Conservation (phyloP, 2,329 filamentous ascomycete genomes). For the Phialophora verrucosa region DNA sequence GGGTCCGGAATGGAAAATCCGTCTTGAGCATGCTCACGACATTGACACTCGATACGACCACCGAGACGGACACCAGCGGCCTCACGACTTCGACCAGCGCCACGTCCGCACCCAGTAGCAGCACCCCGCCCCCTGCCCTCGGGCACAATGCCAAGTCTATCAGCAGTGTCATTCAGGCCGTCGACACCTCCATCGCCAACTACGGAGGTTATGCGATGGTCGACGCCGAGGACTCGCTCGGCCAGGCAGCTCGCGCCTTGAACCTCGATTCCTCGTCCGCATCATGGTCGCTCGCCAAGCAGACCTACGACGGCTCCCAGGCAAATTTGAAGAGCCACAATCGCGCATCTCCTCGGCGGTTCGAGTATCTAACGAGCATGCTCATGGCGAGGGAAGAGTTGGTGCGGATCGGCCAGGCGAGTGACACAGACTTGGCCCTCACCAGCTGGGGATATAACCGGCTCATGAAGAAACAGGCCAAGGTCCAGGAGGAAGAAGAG, state of each 20-base stretch:
- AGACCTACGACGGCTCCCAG: background rate
- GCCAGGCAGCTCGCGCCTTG: too few relatives aligned
- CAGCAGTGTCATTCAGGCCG: too few relatives aligned
- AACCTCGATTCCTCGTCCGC: background rate
- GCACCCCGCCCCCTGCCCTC: background rate
- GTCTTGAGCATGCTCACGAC: background rate
- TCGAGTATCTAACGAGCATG: conserved; percentile 10
- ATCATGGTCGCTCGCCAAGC: background rate
- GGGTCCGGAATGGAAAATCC: background rate
- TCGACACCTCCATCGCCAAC: too few relatives aligned
- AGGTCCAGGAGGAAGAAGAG: background rate
- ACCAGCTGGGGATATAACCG: conserved; percentile 20
- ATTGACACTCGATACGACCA: background rate
- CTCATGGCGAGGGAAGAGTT: conserved; percentile 20
- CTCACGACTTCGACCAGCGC: background rate
- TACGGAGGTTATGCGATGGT: background rate
- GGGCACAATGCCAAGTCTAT: background rate
- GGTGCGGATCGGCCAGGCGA: conserved; percentile 16
- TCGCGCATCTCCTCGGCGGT: background rate
- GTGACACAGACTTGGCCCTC: conserved; percentile 7
- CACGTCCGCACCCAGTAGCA: background rate
- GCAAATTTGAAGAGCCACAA: background rate
- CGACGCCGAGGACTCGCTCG: background rate
- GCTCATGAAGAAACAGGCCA: background rate
- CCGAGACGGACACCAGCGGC: background rate